Evolutionary conservation across 2,329 filamentous ascomycete species (phyloP).

Genomic region (Colletotrichum abscissum): DNA sequence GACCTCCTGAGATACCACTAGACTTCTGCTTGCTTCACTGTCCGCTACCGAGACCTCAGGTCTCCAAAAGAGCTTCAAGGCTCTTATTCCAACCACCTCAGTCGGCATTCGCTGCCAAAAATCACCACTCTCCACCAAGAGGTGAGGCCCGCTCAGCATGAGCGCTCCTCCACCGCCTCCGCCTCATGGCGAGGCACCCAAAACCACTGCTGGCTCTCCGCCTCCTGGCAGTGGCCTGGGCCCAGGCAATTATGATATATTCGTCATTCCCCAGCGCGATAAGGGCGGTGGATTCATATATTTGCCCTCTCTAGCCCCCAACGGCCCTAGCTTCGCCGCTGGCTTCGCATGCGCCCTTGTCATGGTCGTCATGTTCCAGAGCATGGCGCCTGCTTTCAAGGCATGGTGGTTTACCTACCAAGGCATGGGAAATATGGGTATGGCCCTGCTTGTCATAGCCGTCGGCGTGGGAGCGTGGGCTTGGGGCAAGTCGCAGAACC

Average conservation of each 20-base stretch:
- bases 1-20: slow-evolving; percentile 50
- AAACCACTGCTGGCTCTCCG: slow-evolving; percentile 66
- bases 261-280: slow-evolving; percentile 93
- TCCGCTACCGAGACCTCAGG: neutral
- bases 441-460: slow-evolving; percentile 76
- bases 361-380: slow-evolving; percentile 77
- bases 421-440: slow-evolving; percentile 77
- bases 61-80: slow-evolving; percentile 1
- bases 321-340: slow-evolving; percentile 90
- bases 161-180: slow-evolving; percentile 81
- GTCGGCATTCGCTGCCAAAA: neutral
- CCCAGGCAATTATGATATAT: slow-evolving; percentile 94
- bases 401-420: slow-evolving; percentile 79
- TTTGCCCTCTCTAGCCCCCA: slow-evolving; percentile 87
- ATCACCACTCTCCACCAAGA: slow-evolving; percentile 28
- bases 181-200: slow-evolving; percentile 84
- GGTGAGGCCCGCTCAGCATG: slow-evolving; percentile 47
- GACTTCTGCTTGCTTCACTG: slow-evolving; percentile 36
- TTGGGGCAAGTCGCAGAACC: slow-evolving; percentile 35
- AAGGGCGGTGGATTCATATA: slow-evolving; percentile 92
- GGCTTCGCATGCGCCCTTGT: slow-evolving; percentile 84
- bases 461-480: slow-evolving; percentile 85
- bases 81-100: neutral
- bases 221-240: slow-evolving; percentile 72
- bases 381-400: slow-evolving; percentile 78